These are phyloP conservation scores for Diphasiastrum complanatum DNA, from an alignment of 83 land plant species.

Conservation along the genomic window DNA sequence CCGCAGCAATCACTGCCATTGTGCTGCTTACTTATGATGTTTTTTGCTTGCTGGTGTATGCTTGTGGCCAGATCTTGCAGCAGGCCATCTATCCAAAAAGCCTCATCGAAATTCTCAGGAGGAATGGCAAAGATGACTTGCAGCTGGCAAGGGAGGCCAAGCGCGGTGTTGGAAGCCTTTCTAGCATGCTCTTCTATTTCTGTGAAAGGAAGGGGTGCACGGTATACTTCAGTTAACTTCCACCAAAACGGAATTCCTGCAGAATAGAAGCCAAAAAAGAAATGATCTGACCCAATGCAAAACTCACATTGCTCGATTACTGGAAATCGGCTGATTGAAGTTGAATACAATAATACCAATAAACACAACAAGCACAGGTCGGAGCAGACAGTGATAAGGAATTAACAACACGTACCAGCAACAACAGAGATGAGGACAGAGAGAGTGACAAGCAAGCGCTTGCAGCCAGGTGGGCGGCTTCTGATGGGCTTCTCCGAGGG, in stretches of 20 bases:
- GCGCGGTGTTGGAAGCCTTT: constrained; percentile 23
- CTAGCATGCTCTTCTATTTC: constrained; percentile 47
- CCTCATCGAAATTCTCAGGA: too few species aligned
- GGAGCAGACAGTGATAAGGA: background rate
- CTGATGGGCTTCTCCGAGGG: too few species aligned
- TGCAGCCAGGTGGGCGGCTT: constrained; percentile 74
- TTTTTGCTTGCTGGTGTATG: background rate
- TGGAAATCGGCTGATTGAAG: background rate
- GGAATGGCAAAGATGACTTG: constrained; percentile 41
- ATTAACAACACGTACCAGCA: constrained; percentile 32
- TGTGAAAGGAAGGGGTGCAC: constrained; percentile 70
- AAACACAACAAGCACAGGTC: background rate
- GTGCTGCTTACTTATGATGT: background rate
- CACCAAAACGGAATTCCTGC: constrained; percentile 66
- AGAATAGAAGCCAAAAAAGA: background rate
- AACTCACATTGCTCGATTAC: background rate
- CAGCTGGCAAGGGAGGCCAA: constrained; percentile 52
- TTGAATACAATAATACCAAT: background rate
- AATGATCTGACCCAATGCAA: background rate
- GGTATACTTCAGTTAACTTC: constrained; percentile 79
- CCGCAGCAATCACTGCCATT: constrained; percentile 29
- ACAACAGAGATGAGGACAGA: constrained; percentile 62
- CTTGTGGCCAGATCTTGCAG: background rate
- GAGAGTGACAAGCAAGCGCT: constrained; percentile 58
- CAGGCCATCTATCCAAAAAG: too few species aligned